Evolutionary conservation across 148 eudicot genomes (phyloP), one percentile per base, ranked within the genome.

Genomic region (Vaccinium darrowii): DNA sequence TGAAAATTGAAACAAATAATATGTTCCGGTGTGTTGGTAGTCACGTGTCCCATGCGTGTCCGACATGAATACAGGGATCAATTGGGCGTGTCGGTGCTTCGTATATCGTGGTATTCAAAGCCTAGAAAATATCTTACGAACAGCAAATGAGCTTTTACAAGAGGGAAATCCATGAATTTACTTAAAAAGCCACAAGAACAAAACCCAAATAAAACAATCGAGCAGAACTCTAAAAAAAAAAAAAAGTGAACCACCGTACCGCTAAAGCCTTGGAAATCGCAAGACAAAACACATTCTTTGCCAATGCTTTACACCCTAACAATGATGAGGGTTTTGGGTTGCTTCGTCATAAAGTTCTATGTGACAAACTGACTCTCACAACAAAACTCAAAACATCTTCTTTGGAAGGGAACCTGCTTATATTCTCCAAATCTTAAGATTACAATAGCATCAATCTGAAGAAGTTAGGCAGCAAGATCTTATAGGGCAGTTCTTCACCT

Each of bases 301-400:
- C 94, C 94, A 4, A 92, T 91, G 88, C 94, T 91, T 83, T 92
- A 92, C 56, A 93, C 93, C 76, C 94, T 93, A 84, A 92, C 93
- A 85, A 92, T 51, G 72, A 92, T 78, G 54, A 92, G 92, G 62
- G 92, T 91, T 87, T 76, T 92, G 57, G 93, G 92, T 84, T 91
- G 89, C 83, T n/a, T 89, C 86, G 82, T 88, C 36, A 91, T 86
- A 84, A 82, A 86, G 21, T 87, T 85, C 74, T 86, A 87, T 39
- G 88, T 84, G 43, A 88, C 86, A 84, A 86, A 51, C 88, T 83
- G 43, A 88, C 86, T 85, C 86, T 85, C 25, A 92, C 92, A 69
- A 91, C 89, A 86, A 88, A 92, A 77, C 84, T 85, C 62, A 88
- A 43, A 81, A 93, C 92, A 76, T 91, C 91, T 84, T 93, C 95